Base-by-base conservation (phyloP, 2,329 filamentous ascomycete species). In the Cercospora zeae-maydis region DNA sequence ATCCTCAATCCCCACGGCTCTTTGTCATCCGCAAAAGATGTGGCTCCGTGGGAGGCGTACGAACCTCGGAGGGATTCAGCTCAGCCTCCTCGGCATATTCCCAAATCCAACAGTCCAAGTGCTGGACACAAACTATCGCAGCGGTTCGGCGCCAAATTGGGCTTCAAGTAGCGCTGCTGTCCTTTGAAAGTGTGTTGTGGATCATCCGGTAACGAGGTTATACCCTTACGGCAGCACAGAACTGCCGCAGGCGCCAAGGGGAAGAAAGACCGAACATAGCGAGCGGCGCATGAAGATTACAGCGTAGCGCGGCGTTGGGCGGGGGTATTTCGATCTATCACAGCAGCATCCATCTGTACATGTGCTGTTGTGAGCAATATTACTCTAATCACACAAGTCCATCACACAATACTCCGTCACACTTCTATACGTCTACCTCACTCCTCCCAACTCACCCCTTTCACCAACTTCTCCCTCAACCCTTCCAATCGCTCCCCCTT, bases 401-500 rank as follows among this genome's bases (percentile, higher is more conserved):
- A 5, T 51, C 24, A 14, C 11, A 13, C 2, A 4, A 19, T 21
- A n/a, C n/a, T n/a, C 14, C 16, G 2, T 1, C 34, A 21, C n/a
- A 3, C 9, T 34, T 33, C 49, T 13, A 9, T 8, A 2, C 9
- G 31, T 11, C 14, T 34, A 10, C 49, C 10, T 19, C n/a, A 24
- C 31, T 2, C 27, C 19, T 21, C n/a, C 49, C 49, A 53, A n/a
- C 49, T 34, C 24, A 53, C 21, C 13, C 53, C 19, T 13, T 37
- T 47, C 16, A 37, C 33, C 27, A 45, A 21, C 45, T 54, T 42
- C 45, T 66, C 53, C 19, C 64, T 58, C 47, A 76, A 52, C 16
- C n/a, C 31, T 56, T 76, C 75, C 36, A 78, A 60, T 31, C 70
- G 64, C 60, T 73, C 60, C 11, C 75, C 75, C 64, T 77, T 77